phyloP scores from a whole-genome alignment of 2,329 filamentous ascomycete species.

The Fusarium sambucinum region DNA sequence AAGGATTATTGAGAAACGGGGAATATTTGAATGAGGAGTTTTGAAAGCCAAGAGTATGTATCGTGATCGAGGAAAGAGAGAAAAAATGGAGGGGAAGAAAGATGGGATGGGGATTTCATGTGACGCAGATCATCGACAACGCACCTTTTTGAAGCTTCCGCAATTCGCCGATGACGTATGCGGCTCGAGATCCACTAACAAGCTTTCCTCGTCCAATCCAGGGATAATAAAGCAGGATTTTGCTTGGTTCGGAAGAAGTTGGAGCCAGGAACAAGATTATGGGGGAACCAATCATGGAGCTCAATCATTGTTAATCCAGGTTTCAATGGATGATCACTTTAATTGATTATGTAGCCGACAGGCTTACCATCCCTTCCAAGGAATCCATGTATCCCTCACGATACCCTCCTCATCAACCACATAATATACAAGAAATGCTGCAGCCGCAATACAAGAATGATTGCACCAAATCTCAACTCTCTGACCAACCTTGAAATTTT shows the following conservation, averaged over 20 bases:
- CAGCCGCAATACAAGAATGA: conserved; percentile 55
- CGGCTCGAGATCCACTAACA: conserved; percentile 44
- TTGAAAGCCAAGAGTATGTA: conserved; percentile 11
- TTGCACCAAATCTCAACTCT: conserved; percentile 50
- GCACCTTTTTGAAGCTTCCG: conserved; percentile 33
- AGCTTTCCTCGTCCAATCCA: conserved; percentile 8
- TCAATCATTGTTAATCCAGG: conserved; percentile 25
- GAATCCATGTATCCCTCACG: conserved; percentile 53
- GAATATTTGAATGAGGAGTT: neutral
- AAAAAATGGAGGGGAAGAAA: conserved; percentile 26
- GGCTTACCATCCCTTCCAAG: conserved; percentile 53
- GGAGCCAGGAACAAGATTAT: conserved; percentile 33
- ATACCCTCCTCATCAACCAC: conserved; percentile 53
- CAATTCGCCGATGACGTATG: conserved; percentile 45
- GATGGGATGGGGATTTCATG: conserved; percentile 35
- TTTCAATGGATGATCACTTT: conserved; percentile 3
- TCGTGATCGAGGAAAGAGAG: conserved; percentile 14
- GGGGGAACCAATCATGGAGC: conserved; percentile 23
- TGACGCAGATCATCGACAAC: conserved; percentile 38
- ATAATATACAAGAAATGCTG: conserved; percentile 53
- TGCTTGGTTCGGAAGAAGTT: conserved; percentile 31
- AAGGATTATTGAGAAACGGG: neutral
- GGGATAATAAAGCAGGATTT: conserved; percentile 42
- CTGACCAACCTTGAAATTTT: conserved; percentile 52
- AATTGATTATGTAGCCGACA: conserved; percentile 8